phyloP scores from a whole-genome alignment of 805 yeast genomes.

The Nakazawaea sp. region DNA sequence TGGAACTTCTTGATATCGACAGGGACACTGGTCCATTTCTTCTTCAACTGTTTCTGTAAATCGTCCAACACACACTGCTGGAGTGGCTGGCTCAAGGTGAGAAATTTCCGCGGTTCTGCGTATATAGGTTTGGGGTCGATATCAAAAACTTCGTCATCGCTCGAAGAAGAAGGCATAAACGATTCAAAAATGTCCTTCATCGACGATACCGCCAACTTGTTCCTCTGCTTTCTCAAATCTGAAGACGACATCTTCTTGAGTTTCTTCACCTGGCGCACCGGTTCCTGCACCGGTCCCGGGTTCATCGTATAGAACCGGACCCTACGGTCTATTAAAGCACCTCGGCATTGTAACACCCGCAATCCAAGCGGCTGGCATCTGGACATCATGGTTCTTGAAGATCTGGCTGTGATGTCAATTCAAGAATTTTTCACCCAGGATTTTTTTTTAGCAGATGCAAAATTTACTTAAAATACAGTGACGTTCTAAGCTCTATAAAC shows the following conservation, averaged over 20 bases:
- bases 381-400: no score
- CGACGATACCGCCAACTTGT: constrained; percentile 30
- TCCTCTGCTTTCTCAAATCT: constrained; percentile 22
- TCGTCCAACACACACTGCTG: constrained; percentile 47
- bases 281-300: no score
- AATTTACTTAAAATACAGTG: no score
- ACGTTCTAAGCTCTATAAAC: no score
- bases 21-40: constrained; percentile 49
- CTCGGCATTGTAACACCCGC: no score
- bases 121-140: constrained; percentile 27
- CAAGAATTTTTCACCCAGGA: no score
- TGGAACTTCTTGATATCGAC: constrained; percentile 45
- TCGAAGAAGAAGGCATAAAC: constrained; percentile 20
- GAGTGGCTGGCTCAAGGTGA: constrained; percentile 43
- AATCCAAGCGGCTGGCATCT: no score
- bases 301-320: no score
- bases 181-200: constrained; percentile 31
- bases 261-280: neutral
- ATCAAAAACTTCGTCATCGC: constrained; percentile 23
- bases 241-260: constrained; percentile 15
- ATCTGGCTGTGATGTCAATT: no score
- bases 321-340: no score
- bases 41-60: constrained; percentile 32
- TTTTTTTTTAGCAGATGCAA: no score
- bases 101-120: constrained; percentile 21